Evolutionary conservation across 2,329 filamentous ascomycete species (phyloP).

Genomic region (Cytospora chrysosperma): DNA sequence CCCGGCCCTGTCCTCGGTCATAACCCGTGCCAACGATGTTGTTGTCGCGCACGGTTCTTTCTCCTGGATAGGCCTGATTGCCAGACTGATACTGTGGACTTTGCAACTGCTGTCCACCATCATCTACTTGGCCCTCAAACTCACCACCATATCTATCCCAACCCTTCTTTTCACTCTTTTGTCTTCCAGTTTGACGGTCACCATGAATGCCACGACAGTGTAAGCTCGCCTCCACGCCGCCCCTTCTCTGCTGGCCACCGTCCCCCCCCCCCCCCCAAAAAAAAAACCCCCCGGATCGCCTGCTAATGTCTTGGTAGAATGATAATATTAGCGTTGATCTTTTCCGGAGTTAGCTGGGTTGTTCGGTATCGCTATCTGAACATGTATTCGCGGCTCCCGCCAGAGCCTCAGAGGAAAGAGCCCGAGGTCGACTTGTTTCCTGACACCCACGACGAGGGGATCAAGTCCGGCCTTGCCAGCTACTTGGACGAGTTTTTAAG

Average conservation of each 20-base stretch:
- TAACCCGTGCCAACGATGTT: slow-evolving; percentile 39
- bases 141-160: slow-evolving; percentile 84
- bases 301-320: slow-evolving; percentile 49
- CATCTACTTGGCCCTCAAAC: slow-evolving; percentile 77
- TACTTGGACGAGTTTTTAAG: slow-evolving; percentile 97
- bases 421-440: slow-evolving; percentile 94
- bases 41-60: slow-evolving; percentile 40
- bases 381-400: slow-evolving; percentile 91
- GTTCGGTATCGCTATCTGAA: slow-evolving; percentile 94
- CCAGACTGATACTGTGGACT: slow-evolving; percentile 52
- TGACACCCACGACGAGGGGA: slow-evolving; percentile 84
- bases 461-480: slow-evolving; percentile 88
- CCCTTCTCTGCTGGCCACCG: too few species aligned
- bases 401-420: slow-evolving; percentile 93
- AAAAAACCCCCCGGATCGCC: slow-evolving; percentile 6
- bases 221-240: too few species aligned
- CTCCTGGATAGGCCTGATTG: slow-evolving; percentile 59
- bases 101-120: slow-evolving; percentile 57
- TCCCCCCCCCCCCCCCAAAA: neutral
- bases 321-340: slow-evolving; percentile 71
- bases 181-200: slow-evolving; percentile 91
- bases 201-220: slow-evolving; percentile 97
- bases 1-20: slow-evolving; percentile 38
- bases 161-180: slow-evolving; percentile 87
- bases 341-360: slow-evolving; percentile 89